Evolutionary conservation across 495 filamentous ascomycete species (phyloP).

Genomic region (Bryoglossum gracile): DNA sequence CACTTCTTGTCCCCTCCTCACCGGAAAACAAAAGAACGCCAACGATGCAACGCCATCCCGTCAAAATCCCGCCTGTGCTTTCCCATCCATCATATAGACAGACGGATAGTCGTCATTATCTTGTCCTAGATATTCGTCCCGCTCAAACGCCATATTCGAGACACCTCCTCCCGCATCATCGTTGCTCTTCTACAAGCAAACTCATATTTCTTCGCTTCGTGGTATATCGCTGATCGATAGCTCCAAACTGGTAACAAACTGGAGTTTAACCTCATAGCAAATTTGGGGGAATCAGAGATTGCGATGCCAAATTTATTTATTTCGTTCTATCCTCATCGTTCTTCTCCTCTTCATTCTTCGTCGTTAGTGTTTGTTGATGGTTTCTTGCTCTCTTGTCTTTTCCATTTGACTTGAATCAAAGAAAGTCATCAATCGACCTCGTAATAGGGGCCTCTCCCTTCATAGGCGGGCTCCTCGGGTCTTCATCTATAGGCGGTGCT

Average conservation of each 20-base stretch:
- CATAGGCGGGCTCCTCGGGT: slow-evolving; percentile 58
- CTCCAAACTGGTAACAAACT: background rate
- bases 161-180: too few species aligned
- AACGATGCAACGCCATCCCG: slow-evolving; percentile 19
- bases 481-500: slow-evolving; percentile 29
- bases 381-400: too few species aligned
- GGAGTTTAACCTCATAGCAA: background rate
- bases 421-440: slow-evolving; percentile 53
- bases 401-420: slow-evolving; percentile 11
- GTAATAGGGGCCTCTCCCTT: slow-evolving; percentile 60
- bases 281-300: too few species aligned
- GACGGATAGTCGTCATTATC: background rate
- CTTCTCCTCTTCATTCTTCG: too few species aligned
- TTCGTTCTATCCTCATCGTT: too few species aligned
- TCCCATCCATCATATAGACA: too few species aligned
- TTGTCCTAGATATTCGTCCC: too few species aligned
- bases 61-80: background rate
- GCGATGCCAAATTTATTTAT: too few species aligned
- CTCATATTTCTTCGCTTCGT: background rate
- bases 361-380: too few species aligned
- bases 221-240: background rate
- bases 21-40: slow-evolving; percentile 11
- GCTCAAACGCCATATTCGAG: too few species aligned
- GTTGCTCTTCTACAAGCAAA: background rate
- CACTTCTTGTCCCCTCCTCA: background rate